Evolutionary conservation across 345 rosid species (phyloP), one percentile per base, ranked within the genome.

Genomic region (Leavenworthia alabamica): DNA sequence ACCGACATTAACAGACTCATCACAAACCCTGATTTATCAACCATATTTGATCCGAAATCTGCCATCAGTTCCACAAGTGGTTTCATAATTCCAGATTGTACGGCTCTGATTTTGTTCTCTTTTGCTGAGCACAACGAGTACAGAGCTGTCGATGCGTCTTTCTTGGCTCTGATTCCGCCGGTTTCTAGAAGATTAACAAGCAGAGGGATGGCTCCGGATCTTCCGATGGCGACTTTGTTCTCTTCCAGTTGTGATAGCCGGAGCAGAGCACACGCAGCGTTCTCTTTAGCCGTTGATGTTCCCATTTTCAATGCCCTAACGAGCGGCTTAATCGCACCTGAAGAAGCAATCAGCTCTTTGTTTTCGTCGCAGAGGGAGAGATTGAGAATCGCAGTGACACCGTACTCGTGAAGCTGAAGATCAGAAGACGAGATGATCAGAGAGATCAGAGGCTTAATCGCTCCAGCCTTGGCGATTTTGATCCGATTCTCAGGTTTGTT

Each of bases 331-430:
- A 86, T 81, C 17, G 96, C 99, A 32, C 97, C 99, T 0, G 96
- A 81, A 3, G 81, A 80, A 27, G 89, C 85, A 14, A 93, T 85
- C 36, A 65, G 51, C 16, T 70, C 86, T 51, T 89, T 93, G 74
- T 89, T 93, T 77, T 93, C 99, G 43, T 93, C 99, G 73, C 96
- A 93, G 24, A 93, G 80, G 10, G 99, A 89, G 6, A 93, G 85
- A 50, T 93, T 93, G 71, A 87, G 70, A 50, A 89, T 64, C n/a
- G 99, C 86, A 1, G 99, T 93, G 72, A 93, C 97, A 0, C 97
- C 96, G 59, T 85, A 77, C 80, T 93, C 97, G 45, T 93, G 99
- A 54, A 87, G 81, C 79, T 85, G 85, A 52, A 71, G 73, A 64
- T 91, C 98, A 2, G 90, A 73, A 3, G 94, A 85, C 0, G 88